Base-by-base conservation (phyloP, 352 stramenopile genomes). In the Phytophthora cactorum region DNA sequence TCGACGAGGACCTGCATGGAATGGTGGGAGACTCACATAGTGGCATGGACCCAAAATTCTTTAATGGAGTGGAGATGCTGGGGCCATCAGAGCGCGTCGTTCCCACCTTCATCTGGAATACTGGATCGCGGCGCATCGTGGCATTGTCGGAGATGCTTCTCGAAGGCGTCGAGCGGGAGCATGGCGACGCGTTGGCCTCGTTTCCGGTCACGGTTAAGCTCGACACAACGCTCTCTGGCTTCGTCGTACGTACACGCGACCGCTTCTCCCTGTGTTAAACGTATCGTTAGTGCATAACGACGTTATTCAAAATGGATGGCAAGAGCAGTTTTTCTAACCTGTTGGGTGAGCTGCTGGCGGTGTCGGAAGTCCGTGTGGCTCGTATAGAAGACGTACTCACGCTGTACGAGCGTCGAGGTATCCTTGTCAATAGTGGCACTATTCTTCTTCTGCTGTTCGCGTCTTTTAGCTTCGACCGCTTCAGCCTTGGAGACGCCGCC, bases 341-440 rank as follows among this genome's bases (percentile, higher is more conserved):
- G 63, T 66, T 84, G 75, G 3, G 76, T 67, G 44, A 89, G 75
- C 55, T 85, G 70, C 65, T 85, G 72, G 4, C 74, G 78, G 52
- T 89, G 79, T 11, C 78, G 79, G 51, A 91, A 82, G 68, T 92
- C 81, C 25, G 70, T 82, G 14, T 69, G 72, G 17, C 68, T 90
- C 29, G 68, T 74, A 60, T 78, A 87, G 50, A 92, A 86, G 59
- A 90, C 79, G 66, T 90, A 91, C 54, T 81, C 73, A 11, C 77
- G 68, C 10, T 51, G 51, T 14, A 68, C 32, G 32, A 55, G 51
- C 36, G 22, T 41, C 43, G 60, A 39, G 0, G 52, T 45, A 43
- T 56, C 17, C 27, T 46, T 68, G 15, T 44, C 55, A 7, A 17
- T 29, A 14, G 22, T 28, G 3, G n/a, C 9, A 22, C 27, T 29